Evolutionary conservation across 306 rosid genomes (phyloP), one percentile per base, ranked within the genome.

Genomic region (Rosa multiflora): DNA sequence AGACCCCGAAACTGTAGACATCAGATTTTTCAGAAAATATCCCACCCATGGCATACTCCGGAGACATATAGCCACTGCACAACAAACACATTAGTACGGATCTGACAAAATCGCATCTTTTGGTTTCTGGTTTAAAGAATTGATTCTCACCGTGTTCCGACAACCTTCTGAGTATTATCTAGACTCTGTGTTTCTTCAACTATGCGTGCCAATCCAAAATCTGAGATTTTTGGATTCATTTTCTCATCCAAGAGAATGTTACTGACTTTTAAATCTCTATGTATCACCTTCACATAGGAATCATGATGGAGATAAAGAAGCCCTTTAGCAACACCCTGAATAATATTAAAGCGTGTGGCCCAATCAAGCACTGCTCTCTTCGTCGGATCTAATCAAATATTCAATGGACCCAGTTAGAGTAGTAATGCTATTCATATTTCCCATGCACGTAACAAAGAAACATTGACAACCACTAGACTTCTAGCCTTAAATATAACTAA

Each of bases 1-100:
- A 52, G 13, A 85, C 78, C 0, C 86, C 86, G 11, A 82, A 76
- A 76, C 80, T 85, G 17, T 40, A 85, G 5, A 79, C 84, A 79
- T 85, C 82, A 1, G 83, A 82, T 47, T 82, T 82, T 29, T 76
- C 82, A 0, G 80, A 79, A 40, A 67, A 73, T 1, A 74, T 32
- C 6, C 84, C 82, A 0, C 70, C 43, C 23, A 58, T 56, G 5
- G 80, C 77, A 29, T 85, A 85, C 69, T 85, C 86, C 9, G 80
- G 82, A 9, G 84, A 75, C 78, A 82, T 78, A 53, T 85, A 85
- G 4, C 82, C 84, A 6, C 84, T 79, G 37, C 5, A 82, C 4
- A 5, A 0, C 3, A 47, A 37, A 61, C 0, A n/a, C 3, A 29
- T 48, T 56, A 52, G 63, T 12, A 20, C 2, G 0, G 10, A 12